Percentiles rank a stretch among this genome's conserved stretches.
These are phyloP conservation scores for Pulveroboletus sp. DNA, from an alignment of 768 basidiomycete genomes.

Conservation along the genomic window DNA sequence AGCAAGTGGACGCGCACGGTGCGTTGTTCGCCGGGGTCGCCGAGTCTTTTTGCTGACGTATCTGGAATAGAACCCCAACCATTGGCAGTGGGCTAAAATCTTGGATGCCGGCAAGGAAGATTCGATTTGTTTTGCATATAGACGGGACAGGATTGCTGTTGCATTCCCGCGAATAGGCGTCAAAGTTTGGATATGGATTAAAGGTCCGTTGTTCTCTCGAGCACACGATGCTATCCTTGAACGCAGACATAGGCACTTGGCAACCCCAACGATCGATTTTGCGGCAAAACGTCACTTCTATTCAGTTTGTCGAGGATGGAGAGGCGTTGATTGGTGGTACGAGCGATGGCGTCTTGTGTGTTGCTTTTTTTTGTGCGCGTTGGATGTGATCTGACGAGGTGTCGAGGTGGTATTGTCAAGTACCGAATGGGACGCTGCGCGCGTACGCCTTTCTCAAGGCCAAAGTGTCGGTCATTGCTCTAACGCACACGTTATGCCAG, in stretches of 20 bases:
- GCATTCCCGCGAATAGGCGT: conserved; percentile 58
- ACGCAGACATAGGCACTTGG: conserved; percentile 50
- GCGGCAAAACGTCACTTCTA: conserved; percentile 60
- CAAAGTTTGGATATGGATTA: conserved; percentile 61
- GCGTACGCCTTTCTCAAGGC: conserved; percentile 58
- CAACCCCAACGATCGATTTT: conserved; percentile 60
- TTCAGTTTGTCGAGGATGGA: conserved; percentile 64
- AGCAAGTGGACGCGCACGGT: conserved; percentile 60
- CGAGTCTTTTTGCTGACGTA: background rate
- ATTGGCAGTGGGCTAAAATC: conserved; percentile 58
- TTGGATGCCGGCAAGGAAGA: conserved; percentile 48
- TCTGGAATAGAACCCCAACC: conserved; percentile 39
- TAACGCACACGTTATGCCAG: background rate
- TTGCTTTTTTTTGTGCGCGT: background rate
- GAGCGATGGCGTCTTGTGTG: conserved; percentile 66
- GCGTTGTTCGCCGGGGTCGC: conserved; percentile 20
- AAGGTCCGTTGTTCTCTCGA: conserved; percentile 38
- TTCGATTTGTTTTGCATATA: conserved; percentile 52
- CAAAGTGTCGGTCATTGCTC: conserved; percentile 47
- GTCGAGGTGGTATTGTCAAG: conserved; percentile 62
- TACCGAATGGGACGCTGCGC: conserved; percentile 64
- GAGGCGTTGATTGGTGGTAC: conserved; percentile 66
- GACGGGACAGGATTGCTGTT: conserved; percentile 58
- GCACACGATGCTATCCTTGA: background rate
- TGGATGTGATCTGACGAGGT: conserved; percentile 8